Base-by-base conservation (phyloP, 331 rosid species). In the Malus hybrid region DNA sequence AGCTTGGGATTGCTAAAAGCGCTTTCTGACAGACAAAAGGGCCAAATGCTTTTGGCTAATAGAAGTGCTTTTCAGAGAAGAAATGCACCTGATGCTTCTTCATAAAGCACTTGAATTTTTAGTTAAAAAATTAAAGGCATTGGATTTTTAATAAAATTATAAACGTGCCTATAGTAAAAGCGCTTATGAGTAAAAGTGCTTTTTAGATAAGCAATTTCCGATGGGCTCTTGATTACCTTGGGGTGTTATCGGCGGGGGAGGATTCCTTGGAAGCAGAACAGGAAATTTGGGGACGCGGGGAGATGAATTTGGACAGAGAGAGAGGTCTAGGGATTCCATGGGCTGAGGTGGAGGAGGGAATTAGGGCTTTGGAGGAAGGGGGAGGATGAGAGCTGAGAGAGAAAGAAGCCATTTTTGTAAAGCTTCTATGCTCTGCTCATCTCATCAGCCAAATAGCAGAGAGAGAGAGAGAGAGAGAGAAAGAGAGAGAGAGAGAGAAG, bases 201-300 rank as follows among this genome's bases (percentile, higher is more conserved):
- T 39, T 44, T 4, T 44, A 44, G 15, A 44, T 3, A 11, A 44
- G 50, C 50, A 44, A 44, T 1, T 4, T 4, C 15, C 5, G 50
- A 44, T 1, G 15, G 15, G 50, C 15, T 44, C 50, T 44, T 44
- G 50, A 29, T 24, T 11, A 46, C 96, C 89, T 91, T 31, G 88
- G 85, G 42, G 56, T 33, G 86, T 78, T 88, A 71, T 89, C 96
- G 67, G 61, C 20, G 57, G 79, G 46, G 76, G 77, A 39, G 1
- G 79, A 66, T 71, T 88, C 96, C 61, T 88, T 85, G n/a, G 92
- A 70, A 19, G 92, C 88, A 80, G 91, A 91, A 59, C 87, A 85
- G 3, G 77, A 62, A 48, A 69, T 31, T 57, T 65, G 79, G 48
- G 85, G 33, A 14, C 79, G 83, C 42, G 75, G 32, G 82, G 57